phyloP scores from a whole-genome alignment of 495 filamentous ascomycete genomes.

The Immersiella caudata region DNA sequence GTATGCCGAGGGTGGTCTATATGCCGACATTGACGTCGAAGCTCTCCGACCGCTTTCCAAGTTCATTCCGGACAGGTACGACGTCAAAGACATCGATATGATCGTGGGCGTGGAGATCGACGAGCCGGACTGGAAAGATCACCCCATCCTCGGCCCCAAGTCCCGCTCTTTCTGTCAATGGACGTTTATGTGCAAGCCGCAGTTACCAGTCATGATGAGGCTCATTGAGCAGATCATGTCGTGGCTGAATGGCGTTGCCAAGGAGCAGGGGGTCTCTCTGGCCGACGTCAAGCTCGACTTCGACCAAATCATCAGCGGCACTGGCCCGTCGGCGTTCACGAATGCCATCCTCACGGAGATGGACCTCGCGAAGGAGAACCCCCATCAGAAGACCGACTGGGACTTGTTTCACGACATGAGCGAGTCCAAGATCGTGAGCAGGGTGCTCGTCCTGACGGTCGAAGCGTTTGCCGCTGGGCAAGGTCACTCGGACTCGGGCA shows the following conservation, averaged over 20 bases:
- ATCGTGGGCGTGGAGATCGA: slow-evolving; percentile 69
- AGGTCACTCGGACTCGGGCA: slow-evolving; percentile 66
- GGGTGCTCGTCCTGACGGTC: slow-evolving; percentile 62
- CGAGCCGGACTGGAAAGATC: slow-evolving; percentile 61
- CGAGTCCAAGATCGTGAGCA: slow-evolving; percentile 58
- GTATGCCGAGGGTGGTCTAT: slow-evolving; percentile 60
- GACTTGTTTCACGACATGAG: slow-evolving; percentile 59
- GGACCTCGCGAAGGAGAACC: slow-evolving; percentile 38
- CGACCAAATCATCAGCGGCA: slow-evolving; percentile 68
- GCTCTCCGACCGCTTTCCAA: slow-evolving; percentile 50
- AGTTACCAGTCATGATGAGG: slow-evolving; percentile 62
- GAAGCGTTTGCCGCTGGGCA: slow-evolving; percentile 67
- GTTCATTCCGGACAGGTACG: slow-evolving; percentile 57
- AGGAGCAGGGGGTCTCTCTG: slow-evolving; percentile 55
- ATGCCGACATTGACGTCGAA: slow-evolving; percentile 62
- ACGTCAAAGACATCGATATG: slow-evolving; percentile 57
- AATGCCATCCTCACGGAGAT: slow-evolving; percentile 62
- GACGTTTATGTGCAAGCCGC: slow-evolving; percentile 67
- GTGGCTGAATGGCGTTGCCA: slow-evolving; percentile 60
- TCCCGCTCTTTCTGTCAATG: slow-evolving; percentile 68
- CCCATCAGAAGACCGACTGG: slow-evolving; percentile 48
- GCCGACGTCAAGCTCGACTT: slow-evolving; percentile 62
- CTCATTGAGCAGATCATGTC: slow-evolving; percentile 62
- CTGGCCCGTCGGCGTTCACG: slow-evolving; percentile 69
- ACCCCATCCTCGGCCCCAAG: slow-evolving; percentile 64